phyloP scores from a whole-genome alignment of 805 yeast genomes.

The Pichia insulana region DNA sequence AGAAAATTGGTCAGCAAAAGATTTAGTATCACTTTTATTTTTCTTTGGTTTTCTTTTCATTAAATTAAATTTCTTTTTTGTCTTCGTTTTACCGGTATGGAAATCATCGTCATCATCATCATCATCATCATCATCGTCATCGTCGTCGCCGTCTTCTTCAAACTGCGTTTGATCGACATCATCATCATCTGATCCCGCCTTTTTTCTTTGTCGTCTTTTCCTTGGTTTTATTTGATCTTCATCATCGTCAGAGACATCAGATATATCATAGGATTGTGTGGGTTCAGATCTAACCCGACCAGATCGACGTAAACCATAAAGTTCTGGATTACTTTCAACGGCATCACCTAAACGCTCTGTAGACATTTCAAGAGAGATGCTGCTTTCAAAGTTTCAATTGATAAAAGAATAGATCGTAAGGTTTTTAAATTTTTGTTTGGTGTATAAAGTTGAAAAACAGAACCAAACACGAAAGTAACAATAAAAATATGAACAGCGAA shows the following conservation, averaged over 20 bases:
- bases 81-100: conserved; percentile 18
- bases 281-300: conserved; percentile 46
- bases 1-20: neutral
- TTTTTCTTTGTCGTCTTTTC: conserved; percentile 15
- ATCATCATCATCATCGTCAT: conserved; percentile 21
- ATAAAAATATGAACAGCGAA: neutral
- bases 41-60: conserved; percentile 10
- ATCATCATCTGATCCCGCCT: conserved; percentile 15
- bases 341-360: conserved; percentile 30
- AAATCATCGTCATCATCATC: conserved; percentile 29
- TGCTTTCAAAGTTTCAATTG: neutral
- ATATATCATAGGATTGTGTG: conserved; percentile 24
- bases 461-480: neutral
- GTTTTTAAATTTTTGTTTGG: neutral
- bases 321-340: conserved; percentile 61
- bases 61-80: conserved; percentile 24
- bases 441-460: neutral
- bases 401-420: neutral
- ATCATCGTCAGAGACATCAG: conserved; percentile 24
- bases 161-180: conserved; percentile 10
- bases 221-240: conserved; percentile 14
- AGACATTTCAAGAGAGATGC: neutral
- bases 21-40: conserved; percentile 11
- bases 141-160: conserved; percentile 24
- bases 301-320: conserved; percentile 77